A percentile compares a stretch with the other conserved stretches of the same genome.
Evolutionary conservation across 345 rosid genomes (phyloP).

Genomic region (Euphorbia tirucalli): DNA sequence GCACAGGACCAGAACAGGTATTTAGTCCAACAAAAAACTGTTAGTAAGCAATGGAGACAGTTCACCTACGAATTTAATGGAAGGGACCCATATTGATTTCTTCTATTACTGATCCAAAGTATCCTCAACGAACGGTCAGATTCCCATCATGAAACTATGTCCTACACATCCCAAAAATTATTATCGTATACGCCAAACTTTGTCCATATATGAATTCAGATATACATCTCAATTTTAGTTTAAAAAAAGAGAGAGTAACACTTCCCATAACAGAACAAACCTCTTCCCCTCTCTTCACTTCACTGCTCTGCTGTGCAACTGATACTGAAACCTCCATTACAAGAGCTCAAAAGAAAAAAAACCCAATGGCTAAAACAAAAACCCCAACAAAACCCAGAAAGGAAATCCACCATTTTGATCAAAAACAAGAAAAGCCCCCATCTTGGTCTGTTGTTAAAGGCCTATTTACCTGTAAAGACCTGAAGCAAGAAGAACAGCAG

Average conservation of each 20-base stretch:
- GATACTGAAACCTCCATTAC: neutral
- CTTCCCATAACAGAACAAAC: neutral
- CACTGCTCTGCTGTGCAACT: too few relatives aligned
- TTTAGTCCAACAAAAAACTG: too few relatives aligned
- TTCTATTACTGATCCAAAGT: slow-evolving; percentile 6
- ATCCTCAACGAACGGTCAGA: slow-evolving; percentile 26
- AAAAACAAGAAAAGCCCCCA: slow-evolving; percentile 38
- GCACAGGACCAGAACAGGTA: too few relatives aligned
- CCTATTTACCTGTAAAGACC: slow-evolving; percentile 46
- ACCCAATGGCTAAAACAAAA: slow-evolving; percentile 47
- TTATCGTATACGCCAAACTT: neutral
- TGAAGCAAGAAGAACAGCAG: slow-evolving; percentile 6
- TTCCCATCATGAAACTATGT: slow-evolving; percentile 6
- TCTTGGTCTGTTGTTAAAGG: slow-evolving; percentile 59
- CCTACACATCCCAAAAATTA: neutral
- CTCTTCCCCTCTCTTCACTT: too few relatives aligned
- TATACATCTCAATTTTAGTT: neutral
- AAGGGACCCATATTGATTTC: slow-evolving; percentile 23
- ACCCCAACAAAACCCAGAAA: slow-evolving; percentile 32
- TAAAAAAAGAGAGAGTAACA: neutral
- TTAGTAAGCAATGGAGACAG: neutral
- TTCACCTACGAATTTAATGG: neutral
- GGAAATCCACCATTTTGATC: slow-evolving; percentile 34
- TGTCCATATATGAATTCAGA: slow-evolving; percentile 11
- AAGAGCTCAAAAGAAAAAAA: too few relatives aligned